Evolutionary conservation across 1,284 basidiomycete genomes (phyloP), one percentile per base, ranked within the genome.

Genomic region (Trichosporon asahii): DNA sequence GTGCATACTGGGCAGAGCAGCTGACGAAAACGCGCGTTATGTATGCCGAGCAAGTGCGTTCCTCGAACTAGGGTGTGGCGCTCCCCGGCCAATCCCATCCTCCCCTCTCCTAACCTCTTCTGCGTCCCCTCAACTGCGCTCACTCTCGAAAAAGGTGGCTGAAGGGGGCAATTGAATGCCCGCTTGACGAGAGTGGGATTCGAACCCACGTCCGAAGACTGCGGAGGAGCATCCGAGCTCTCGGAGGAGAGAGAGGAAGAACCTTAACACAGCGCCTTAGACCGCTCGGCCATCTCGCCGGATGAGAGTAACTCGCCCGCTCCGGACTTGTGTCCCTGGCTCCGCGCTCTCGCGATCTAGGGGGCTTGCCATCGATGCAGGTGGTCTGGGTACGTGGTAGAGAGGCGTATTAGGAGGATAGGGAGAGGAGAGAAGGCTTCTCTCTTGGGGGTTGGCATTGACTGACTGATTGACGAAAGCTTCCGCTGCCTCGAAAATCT

Each of bases 121-220:
- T 53, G 4, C 49, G 49, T 53, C 11, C 9, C 21, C 21, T 53
- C 21, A 9, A 8, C 49, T 21, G 8, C 49, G 23, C 23, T 53
- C 49, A 6, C 23, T 21, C 23, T 23, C 9, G 49, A 53, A 53
- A 53, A 53, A 53, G 21, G 49, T 53, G 49, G 49, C 49, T 53
- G 49, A 60, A 60, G 55, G 55, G 27, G 15, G 55, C 29, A 31
- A 60, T 14, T 31, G 29, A 29, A 60, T 31, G 29, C 55, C 25
- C 55, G 4, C 15, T 27, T 69, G 68, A 66, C 65, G 68, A 68
- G 70, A 77, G 76, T 79, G 78, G 78, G 78, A 80, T 80, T 80
- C 78, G 77, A 79, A 80, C 78, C 78, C 78, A 80, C 78, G 78
- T 76, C 78, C 78, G 78, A 79, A 79, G 78, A 79, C 78, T 73